phyloP scores from a whole-genome alignment of 2,329 filamentous ascomycete genomes.

The Penicillium thymicola region DNA sequence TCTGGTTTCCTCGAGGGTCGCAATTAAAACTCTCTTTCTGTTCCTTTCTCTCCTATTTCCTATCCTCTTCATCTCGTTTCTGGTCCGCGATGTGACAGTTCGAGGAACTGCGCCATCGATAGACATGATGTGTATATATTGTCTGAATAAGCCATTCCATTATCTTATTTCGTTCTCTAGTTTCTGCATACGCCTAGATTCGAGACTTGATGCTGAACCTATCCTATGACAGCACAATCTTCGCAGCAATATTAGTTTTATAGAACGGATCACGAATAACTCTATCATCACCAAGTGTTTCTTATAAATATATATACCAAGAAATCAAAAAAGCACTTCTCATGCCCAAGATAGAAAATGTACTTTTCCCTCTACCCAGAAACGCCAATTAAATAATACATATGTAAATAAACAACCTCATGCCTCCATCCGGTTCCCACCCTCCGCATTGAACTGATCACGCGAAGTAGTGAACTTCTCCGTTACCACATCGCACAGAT shows the following conservation, averaged over 20 bases:
- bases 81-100: constrained; percentile 19
- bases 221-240: neutral
- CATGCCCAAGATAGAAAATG: constrained; percentile 1
- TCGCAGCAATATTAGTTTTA: neutral
- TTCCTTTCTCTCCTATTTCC: constrained; percentile 12
- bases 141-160: constrained; percentile 29
- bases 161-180: constrained; percentile 6
- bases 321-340: neutral
- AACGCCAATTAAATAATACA: constrained; percentile 25
- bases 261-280: neutral
- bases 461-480: constrained; percentile 76
- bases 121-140: constrained; percentile 39
- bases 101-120: constrained; percentile 19
- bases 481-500: constrained; percentile 89
- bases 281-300: neutral
- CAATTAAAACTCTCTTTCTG: constrained; percentile 32
- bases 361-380: constrained; percentile 18
- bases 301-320: neutral
- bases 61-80: constrained; percentile 17
- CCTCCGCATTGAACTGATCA: constrained; percentile 54
- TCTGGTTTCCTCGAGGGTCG: constrained; percentile 89
- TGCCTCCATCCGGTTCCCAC: constrained; percentile 34
- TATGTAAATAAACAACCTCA: constrained; percentile 15
- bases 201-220: neutral
- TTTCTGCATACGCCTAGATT: neutral